Base-by-base conservation (phyloP, 2,329 filamentous ascomycete species). In the Dissoconium aciculare region DNA sequence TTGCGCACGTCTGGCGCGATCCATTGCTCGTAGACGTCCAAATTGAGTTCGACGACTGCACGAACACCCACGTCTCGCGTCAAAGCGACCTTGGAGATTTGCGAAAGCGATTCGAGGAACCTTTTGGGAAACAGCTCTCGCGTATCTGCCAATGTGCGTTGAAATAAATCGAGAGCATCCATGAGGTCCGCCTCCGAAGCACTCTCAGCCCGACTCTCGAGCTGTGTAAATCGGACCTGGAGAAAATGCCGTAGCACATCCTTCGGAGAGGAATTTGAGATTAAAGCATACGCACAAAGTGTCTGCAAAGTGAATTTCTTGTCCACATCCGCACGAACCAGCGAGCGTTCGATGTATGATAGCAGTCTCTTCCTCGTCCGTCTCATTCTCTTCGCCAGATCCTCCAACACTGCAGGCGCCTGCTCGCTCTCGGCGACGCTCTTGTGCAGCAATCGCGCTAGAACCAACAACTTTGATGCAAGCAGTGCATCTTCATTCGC, bases 171-270 rank as follows among this genome's bases (percentile, higher is more conserved):
- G 33, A 94, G 59, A 12, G 78, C 72, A 30, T 63, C 66, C 5
- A 80, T 57, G 2, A 87, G 67, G 4, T 60, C 56, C 19, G 19
- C 19, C 8, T 23, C n/a, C 8, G 8, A 8, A 5, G 14, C 23
- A 58, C 60, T 27, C 54, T 72, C 69, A 28, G 87, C 66, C 8
- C 71, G 66, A 23, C 66, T 56, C 0, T 67, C 62, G 46, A 93
- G 74, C 16, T 74, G 74, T 34, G 78, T 70, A 24, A 70, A 67
- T 26, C 87, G 67, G 5, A 84, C 68, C 30, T 74, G 67, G 29
- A 91, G 66, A 45, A 94, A 87, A 54, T 89, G 75, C 5, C 71
- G 64, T 31, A 94, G 56, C 1, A 82, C 78, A 50, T 93, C 84
- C 34, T 70, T 74, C 0, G 81, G 74, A 0, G 83, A 79, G 1